Base-by-base conservation (phyloP, 768 basidiomycete species). In the Glaciozyma antarctica region DNA sequence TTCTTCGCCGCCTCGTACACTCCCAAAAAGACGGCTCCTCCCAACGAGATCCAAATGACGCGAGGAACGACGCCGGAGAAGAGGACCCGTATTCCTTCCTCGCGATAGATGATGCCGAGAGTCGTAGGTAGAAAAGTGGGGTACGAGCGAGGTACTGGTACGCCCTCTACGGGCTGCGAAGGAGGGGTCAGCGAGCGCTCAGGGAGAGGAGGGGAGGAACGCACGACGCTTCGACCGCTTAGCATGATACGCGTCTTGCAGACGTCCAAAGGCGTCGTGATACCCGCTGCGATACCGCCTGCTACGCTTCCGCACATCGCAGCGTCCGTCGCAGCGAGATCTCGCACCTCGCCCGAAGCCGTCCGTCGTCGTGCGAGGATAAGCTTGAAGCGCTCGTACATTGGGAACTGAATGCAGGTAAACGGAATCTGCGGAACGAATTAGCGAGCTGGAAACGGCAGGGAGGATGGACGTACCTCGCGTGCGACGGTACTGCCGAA, bases 171-270 rank as follows among this genome's bases (percentile, higher is more conserved):
- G n/a, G 51, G 8, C 24, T 26, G 22, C 21, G 51, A 24, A 52
- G 19, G 34, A 32, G 32, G 22, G 45, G 45, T 30, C 22, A 32
- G 34, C 12, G 45, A 24, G 49, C 5, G 24, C 2, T 21, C n/a
- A 3, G 38, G 3, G 38, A 22, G 44, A 24, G 22, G 53, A 45
- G 26, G 38, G 4, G 24, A 56, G 48, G 21, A 1, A 38, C 32
- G 17, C 2, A 41, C 38, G 38, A 10, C 38, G 13, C 38, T 41
- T 41, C 41, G 34, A 26, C 58, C 54, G 5, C 65, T 63, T 83
- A 98, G 82, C 95, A 99, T 99, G 52, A 95, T 87, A 22, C 95
- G 83, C 1, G 95, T 99, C 76, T 99, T 99, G 43, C 95, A 81
- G 3, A 98, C 95, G 73, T 99, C 95, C 38, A 99, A 79, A 1